Evolutionary conservation across 768 basidiomycete genomes (phyloP).

Genomic region (Cantharellus anzutake): DNA sequence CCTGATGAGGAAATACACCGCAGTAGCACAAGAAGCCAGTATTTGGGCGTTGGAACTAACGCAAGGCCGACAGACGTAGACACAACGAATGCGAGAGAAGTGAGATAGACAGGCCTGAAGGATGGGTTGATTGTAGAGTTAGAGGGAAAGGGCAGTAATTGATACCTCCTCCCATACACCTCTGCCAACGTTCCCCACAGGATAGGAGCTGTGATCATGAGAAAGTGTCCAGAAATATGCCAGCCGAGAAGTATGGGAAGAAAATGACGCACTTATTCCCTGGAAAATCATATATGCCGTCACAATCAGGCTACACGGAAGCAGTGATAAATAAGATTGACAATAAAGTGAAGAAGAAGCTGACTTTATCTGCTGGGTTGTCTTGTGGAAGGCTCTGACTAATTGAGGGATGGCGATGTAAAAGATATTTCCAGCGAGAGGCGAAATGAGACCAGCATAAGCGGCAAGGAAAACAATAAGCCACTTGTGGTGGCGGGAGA

Average conservation of each 20-base stretch:
- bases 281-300: constrained; percentile 59
- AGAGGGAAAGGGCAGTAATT: neutral
- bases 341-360: neutral
- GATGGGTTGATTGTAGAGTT: neutral
- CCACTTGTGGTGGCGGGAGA: neutral
- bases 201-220: constrained; percentile 22
- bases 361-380: neutral
- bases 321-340: neutral
- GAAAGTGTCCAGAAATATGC: neutral
- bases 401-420: constrained; percentile 46
- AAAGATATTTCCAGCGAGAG: constrained; percentile 7
- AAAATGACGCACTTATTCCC: constrained; percentile 27
- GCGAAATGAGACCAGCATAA: neutral
- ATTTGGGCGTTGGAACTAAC: constrained; percentile 34
- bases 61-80: constrained; percentile 47
- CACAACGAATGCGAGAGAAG: constrained; percentile 42
- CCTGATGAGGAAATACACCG: constrained; percentile 65
- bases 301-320: constrained; percentile 52
- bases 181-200: constrained; percentile 57
- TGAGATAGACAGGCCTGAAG: constrained; percentile 21
- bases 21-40: constrained; percentile 66
- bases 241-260: too few relatives aligned
- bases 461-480: neutral
- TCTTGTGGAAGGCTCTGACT: constrained; percentile 13
- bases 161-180: constrained; percentile 32